A percentile compares a stretch with the other conserved stretches of the same genome.
Evolutionary conservation across 106 monocot genomes (phyloP).

Genomic region (Agapanthus africanus): DNA sequence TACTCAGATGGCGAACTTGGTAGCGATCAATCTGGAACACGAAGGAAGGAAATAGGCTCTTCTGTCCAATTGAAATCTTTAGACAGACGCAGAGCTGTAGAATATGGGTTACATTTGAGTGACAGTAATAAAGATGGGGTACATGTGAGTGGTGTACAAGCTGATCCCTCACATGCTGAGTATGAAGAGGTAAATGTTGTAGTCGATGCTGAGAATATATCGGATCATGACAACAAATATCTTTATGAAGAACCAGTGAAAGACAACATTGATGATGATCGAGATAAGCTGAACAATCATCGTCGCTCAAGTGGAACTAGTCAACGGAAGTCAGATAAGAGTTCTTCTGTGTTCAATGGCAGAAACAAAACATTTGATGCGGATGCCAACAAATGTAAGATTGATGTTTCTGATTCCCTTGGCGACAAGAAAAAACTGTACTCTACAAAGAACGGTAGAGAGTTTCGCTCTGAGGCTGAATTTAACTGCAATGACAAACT

Average conservation of each 20-base stretch:
- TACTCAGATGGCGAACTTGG: conserved; percentile 30
- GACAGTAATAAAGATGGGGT: conserved; percentile 21
- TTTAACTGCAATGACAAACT: conserved; percentile 11
- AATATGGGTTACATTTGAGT: conserved; percentile 10
- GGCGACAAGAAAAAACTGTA: conserved; percentile 9
- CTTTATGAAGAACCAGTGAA: not conserved
- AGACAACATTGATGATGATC: conserved; percentile 2
- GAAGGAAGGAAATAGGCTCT: conserved; percentile 7
- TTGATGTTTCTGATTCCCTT: not conserved
- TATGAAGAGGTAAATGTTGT: conserved; percentile 14
- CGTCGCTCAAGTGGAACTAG: conserved; percentile 12
- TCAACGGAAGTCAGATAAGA: conserved; percentile 18
- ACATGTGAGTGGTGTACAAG: conserved; percentile 10
- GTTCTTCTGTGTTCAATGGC: conserved; percentile 15
- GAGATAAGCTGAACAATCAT: conserved; percentile 11
- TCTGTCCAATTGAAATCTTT: conserved; percentile 13
- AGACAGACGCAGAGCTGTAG: conserved; percentile 16
- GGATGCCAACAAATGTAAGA: conserved; percentile 1
- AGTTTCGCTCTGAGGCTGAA: conserved; percentile 4
- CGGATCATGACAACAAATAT: conserved; percentile 14
- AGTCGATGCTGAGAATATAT: conserved; percentile 8
- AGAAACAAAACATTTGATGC: conserved; percentile 5
- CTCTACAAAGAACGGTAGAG: not conserved
- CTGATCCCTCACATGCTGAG: conserved; percentile 14
- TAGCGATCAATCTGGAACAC: conserved; percentile 20